phyloP scores from a whole-genome alignment of 768 basidiomycete species.

The Lyophyllum semitale region DNA sequence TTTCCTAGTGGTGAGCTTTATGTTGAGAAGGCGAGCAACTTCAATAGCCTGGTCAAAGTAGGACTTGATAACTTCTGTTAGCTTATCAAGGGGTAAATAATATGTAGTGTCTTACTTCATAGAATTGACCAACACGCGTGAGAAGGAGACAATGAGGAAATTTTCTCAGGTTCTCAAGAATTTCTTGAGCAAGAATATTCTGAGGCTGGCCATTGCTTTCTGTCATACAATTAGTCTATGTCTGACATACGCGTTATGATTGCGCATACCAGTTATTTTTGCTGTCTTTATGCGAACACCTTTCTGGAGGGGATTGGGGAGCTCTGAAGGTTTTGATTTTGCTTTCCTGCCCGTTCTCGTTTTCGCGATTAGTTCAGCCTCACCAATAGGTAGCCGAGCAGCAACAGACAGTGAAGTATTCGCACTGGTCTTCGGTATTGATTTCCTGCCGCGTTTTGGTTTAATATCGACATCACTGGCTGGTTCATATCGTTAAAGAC shows the following conservation, averaged over 20 bases:
- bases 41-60: slow-evolving; percentile 91
- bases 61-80: slow-evolving; percentile 54
- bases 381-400: neutral
- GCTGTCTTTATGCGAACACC: neutral
- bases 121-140: slow-evolving; percentile 93
- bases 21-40: slow-evolving; percentile 74
- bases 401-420: neutral
- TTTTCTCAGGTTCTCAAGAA: slow-evolving; percentile 66
- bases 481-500: neutral
- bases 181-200: slow-evolving; percentile 64
- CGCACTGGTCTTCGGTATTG: neutral
- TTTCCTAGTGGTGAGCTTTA: slow-evolving; percentile 78
- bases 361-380: neutral
- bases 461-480: neutral
- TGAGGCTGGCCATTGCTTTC: slow-evolving; percentile 25
- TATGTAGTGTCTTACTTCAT: slow-evolving; percentile 62
- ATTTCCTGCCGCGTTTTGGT: slow-evolving; percentile 9
- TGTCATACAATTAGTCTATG: neutral
- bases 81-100: slow-evolving; percentile 1
- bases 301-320: neutral
- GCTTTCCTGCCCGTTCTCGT: slow-evolving; percentile 7
- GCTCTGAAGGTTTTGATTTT: slow-evolving; percentile 1
- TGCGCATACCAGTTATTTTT: slow-evolving; percentile 2
- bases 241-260: neutral
- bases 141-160: slow-evolving; percentile 91